Conservation (phyloP, 2,329 filamentous ascomycete species). For the Claviceps capensis region DNA sequence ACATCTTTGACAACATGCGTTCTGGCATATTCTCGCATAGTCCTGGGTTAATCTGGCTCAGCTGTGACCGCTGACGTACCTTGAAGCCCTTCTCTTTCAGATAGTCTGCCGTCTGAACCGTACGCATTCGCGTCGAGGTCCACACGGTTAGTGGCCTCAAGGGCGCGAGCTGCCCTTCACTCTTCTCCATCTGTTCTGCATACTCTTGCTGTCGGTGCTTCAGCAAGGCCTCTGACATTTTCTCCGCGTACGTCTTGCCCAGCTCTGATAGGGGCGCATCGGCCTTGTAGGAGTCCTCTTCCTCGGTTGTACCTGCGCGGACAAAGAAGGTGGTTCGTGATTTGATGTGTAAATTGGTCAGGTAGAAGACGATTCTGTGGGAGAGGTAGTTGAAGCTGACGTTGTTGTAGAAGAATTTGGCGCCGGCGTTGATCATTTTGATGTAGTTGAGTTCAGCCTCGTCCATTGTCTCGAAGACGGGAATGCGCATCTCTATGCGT, state of each 20-base stretch:
- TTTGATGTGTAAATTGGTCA: conserved; percentile 96
- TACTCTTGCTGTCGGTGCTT: conserved; percentile 75
- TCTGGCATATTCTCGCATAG: conserved; percentile 92
- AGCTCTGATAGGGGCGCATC: conserved; percentile 74
- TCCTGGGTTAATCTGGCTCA: conserved; percentile 94
- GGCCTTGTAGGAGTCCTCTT: conserved; percentile 82
- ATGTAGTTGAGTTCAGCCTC: conserved; percentile 92
- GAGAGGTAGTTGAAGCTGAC: conserved; percentile 93
- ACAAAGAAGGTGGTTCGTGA: conserved; percentile 87
- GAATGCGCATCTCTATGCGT: conserved; percentile 84
- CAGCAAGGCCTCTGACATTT: conserved; percentile 74
- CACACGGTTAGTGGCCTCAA: conserved; percentile 77
- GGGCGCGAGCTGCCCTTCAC: conserved; percentile 50
- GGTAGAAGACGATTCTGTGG: conserved; percentile 94
- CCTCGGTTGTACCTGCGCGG: conserved; percentile 70
- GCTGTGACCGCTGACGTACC: conserved; percentile 82
- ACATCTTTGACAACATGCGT: conserved; percentile 62
- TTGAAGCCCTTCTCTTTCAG: conserved; percentile 71
- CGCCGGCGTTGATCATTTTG: conserved; percentile 97
- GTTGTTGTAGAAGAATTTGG: conserved; percentile 90
- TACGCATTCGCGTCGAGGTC: conserved; percentile 85
- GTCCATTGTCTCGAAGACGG: conserved; percentile 92
- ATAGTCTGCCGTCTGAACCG: conserved; percentile 76
- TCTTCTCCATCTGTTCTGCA: conserved; percentile 48
- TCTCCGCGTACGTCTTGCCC: conserved; percentile 66